phyloP scores from a whole-genome alignment of 2,329 filamentous ascomycete species.

The Diaporthe vaccinii region DNA sequence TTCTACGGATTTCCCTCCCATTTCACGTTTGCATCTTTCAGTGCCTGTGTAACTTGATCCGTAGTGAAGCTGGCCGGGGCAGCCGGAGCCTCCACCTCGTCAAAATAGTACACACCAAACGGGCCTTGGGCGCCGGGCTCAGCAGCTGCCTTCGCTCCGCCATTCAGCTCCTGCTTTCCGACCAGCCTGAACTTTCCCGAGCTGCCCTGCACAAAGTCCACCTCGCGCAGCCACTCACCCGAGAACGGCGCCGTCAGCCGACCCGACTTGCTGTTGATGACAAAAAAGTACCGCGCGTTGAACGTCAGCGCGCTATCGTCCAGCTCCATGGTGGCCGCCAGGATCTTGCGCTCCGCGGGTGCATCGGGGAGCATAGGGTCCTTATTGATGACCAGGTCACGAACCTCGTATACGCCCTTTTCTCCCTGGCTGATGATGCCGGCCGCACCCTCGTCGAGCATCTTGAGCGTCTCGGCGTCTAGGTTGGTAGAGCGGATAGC shows the following conservation, averaged over 20 bases:
- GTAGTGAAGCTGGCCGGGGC: not conserved
- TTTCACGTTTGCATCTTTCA: conserved; percentile 2
- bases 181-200: conserved; percentile 9
- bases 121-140: not conserved
- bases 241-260: not conserved
- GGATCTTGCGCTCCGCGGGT: not conserved
- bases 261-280: conserved; percentile 14
- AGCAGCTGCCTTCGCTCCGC: not conserved
- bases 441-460: not conserved
- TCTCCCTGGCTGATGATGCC: not conserved
- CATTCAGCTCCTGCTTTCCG: conserved; percentile 2
- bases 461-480: not conserved
- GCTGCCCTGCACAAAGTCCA: not conserved
- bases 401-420: not conserved
- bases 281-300: not conserved
- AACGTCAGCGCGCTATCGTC: not conserved
- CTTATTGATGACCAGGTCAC: not conserved
- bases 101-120: conserved; percentile 6
- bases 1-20: conserved; percentile 3
- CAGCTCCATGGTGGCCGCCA: not conserved
- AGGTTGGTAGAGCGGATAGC: not conserved
- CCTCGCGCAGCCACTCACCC: not conserved
- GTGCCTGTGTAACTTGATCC: not conserved
- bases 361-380: not conserved
- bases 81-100: not conserved